Evolutionary conservation across 371 early-diverging fungal genomes (phyloP).

Genomic region (Mortierella polycephala): DNA sequence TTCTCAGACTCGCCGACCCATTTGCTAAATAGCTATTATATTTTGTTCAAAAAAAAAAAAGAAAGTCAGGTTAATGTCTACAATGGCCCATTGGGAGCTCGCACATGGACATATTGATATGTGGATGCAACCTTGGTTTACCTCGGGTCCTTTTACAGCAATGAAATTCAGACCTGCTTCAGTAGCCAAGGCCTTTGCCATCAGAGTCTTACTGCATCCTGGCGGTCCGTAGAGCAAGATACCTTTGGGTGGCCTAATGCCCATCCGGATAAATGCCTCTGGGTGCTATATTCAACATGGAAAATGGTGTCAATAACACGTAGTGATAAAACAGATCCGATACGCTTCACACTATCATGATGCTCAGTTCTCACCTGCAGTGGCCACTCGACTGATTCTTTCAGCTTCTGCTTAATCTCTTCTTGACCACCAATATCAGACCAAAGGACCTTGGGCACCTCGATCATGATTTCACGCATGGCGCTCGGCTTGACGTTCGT

Average conservation of each 20-base stretch:
- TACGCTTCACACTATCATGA: too few relatives aligned
- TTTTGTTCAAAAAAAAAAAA: constrained; percentile 3
- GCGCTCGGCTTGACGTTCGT: constrained; percentile 90
- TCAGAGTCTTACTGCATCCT: constrained; percentile 97
- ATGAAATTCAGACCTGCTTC: constrained; percentile 97
- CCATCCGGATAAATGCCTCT: constrained; percentile 86
- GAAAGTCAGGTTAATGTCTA: background rate
- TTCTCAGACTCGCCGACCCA: constrained; percentile 99
- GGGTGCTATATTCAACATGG: constrained; percentile 70
- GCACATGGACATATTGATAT: background rate
- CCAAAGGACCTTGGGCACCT: constrained; percentile 97
- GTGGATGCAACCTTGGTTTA: constrained; percentile 36
- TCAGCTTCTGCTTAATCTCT: constrained; percentile 92
- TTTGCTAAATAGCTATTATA: constrained; percentile 87
- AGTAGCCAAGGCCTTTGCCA: constrained; percentile 98
- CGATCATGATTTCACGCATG: constrained; percentile 96
- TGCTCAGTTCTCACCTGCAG: constrained; percentile 67
- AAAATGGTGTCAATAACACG: too few relatives aligned
- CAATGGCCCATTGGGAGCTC: too few relatives aligned
- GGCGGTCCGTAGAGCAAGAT: constrained; percentile 98
- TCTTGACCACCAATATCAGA: constrained; percentile 97
- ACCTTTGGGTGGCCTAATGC: constrained; percentile 96
- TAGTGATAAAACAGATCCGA: too few relatives aligned
- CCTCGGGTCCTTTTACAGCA: constrained; percentile 97
- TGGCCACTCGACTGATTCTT: constrained; percentile 99